Evolutionary conservation across 495 filamentous ascomycete species (phyloP).

Genomic region (Xylaria cubensis): DNA sequence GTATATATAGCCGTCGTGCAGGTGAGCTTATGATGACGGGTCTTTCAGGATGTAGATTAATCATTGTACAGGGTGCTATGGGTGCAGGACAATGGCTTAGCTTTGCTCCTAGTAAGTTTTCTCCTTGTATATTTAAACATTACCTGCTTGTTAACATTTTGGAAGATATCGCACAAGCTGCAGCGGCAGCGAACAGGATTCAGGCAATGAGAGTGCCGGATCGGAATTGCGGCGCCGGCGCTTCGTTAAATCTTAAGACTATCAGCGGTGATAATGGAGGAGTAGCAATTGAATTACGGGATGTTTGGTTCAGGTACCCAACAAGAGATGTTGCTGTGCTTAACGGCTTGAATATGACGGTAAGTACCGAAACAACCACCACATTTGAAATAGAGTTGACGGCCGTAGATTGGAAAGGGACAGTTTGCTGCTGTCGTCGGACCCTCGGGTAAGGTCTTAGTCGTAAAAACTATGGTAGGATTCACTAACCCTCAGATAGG

Average conservation of each 20-base stretch:
- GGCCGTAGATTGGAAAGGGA: constrained; percentile 62
- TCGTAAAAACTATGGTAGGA: not conserved
- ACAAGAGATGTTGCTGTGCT: constrained; percentile 60
- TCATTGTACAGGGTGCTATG: constrained; percentile 43
- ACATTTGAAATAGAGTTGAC: constrained; percentile 14
- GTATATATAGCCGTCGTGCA: constrained; percentile 56
- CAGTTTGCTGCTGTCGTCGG: constrained; percentile 73
- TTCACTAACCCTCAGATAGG: constrained; percentile 54
- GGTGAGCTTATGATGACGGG: constrained; percentile 35
- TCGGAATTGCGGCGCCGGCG: constrained; percentile 31
- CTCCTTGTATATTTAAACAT: not conserved
- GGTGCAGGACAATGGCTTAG: constrained; percentile 55
- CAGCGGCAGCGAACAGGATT: constrained; percentile 62
- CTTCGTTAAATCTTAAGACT: constrained; percentile 38
- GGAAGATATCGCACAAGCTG: constrained; percentile 63
- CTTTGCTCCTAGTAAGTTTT: constrained; percentile 52
- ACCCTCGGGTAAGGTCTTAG: constrained; percentile 45
- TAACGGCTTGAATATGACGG: constrained; percentile 55
- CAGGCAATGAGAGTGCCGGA: constrained; percentile 49
- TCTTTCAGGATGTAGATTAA: constrained; percentile 21
- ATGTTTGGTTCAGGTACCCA: constrained; percentile 67
- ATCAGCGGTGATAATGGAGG: constrained; percentile 53
- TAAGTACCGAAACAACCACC: constrained; percentile 28
- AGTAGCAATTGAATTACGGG: constrained; percentile 59
- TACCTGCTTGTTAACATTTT: not conserved